phyloP scores from a whole-genome alignment of 768 basidiomycete genomes.

The Pleurotus salmoneostramineus region DNA sequence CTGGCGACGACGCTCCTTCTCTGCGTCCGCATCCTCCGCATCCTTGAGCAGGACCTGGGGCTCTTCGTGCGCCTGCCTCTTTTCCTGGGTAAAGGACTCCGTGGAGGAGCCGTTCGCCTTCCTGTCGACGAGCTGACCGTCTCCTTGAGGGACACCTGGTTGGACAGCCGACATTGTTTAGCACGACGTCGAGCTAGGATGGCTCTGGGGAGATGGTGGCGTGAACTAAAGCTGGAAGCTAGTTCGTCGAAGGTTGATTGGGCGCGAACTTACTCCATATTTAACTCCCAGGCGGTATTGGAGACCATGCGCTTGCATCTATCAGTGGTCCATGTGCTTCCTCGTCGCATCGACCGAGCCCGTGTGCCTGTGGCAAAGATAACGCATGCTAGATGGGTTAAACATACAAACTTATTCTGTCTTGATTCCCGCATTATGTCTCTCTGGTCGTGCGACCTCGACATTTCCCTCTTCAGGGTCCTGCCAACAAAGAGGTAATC shows the following conservation, averaged over 20 bases:
- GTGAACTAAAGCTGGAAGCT: neutral
- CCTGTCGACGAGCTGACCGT: slow-evolving; percentile 14
- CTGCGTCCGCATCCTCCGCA: slow-evolving; percentile 18
- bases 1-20: slow-evolving; percentile 3
- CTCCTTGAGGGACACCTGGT: neutral
- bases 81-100: slow-evolving; percentile 17
- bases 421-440: neutral
- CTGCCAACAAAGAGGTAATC: neutral
- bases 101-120: slow-evolving; percentile 16
- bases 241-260: neutral
- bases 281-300: neutral
- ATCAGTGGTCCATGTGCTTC: slow-evolving; percentile 8
- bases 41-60: slow-evolving; percentile 19
- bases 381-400: slow-evolving; percentile 5
- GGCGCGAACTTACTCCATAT: neutral
- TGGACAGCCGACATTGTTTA: no score
- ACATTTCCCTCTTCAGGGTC: slow-evolving; percentile 1
- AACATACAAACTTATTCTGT: neutral
- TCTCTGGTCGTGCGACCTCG: slow-evolving; percentile 3
- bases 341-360: neutral
- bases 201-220: neutral
- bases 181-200: no score
- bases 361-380: slow-evolving; percentile 6
- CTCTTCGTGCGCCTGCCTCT: slow-evolving; percentile 16
- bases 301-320: slow-evolving; percentile 6